Conservation (phyloP, 768 basidiomycete species). For the Tulasnella sp. region DNA sequence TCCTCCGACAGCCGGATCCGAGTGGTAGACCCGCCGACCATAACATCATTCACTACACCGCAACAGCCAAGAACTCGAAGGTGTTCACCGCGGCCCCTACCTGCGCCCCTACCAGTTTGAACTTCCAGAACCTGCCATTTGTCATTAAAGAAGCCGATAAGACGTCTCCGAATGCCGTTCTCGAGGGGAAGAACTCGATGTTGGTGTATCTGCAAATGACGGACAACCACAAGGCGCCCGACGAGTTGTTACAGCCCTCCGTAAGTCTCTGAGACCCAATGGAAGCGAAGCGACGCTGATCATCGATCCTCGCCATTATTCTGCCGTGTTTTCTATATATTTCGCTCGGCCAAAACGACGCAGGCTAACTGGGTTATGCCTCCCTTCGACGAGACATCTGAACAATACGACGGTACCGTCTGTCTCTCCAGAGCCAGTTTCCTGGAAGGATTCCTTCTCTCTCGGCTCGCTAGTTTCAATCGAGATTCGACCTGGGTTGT, state of each 20-base stretch:
- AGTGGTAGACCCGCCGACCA: background rate
- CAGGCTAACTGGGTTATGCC: conserved; percentile 12
- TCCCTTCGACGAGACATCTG: background rate
- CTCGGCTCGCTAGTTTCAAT: conserved; percentile 4
- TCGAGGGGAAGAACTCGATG: background rate
- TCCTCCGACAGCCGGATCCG: background rate
- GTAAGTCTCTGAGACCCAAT: background rate
- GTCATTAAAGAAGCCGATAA: background rate
- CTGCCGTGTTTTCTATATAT: no score
- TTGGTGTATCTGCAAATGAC: conserved; percentile 10
- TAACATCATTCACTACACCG: background rate
- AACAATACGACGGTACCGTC: background rate
- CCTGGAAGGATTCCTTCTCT: conserved; percentile 4
- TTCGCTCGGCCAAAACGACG: no score
- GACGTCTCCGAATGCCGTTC: background rate
- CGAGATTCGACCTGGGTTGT: background rate
- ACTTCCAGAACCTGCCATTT: background rate
- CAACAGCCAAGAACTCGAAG: background rate
- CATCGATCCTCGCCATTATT: no score
- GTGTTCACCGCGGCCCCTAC: background rate
- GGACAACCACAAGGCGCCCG: background rate
- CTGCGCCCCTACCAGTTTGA: background rate
- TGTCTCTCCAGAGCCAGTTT: background rate
- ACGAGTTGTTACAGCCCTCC: background rate
- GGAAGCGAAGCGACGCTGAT: no score